Base-by-base conservation (phyloP, 306 rosid genomes). In the Citrullus mucosospermus region DNA sequence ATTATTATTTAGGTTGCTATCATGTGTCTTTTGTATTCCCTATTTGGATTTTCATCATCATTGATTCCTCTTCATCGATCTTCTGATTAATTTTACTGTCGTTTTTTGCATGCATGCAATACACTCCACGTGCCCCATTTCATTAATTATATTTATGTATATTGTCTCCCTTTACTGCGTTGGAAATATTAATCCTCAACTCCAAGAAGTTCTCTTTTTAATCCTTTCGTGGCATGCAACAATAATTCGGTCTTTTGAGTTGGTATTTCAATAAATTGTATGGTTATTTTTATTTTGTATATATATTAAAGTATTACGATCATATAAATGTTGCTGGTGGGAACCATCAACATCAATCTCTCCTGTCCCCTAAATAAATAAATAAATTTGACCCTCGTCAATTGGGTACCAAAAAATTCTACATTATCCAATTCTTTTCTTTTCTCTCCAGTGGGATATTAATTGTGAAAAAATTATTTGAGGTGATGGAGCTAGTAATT, bases 41-140 rank as follows among this genome's bases (percentile, higher is more conserved):
- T 28, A 65, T 38, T 65, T 65, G 14, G 63, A 58, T 58, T 58
- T 58, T 58, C 34, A 58, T 22, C 63, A 58, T 58, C 63, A 58
- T 58, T 58, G 20, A 16, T 53, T 53, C 57, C n/a, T 16, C n/a
- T 58, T 13, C 68, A 7, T 53, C 6, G 68, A 25, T 61, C n/a
- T 61, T 30, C n/a, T 43, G 34, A 4, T 67, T 18, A 18, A 17
- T 67, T 38, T 67, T n/a, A 20, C 18, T 44, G 8, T 43, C 54
- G 18, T 69, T 48, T 53, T 46, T 25, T 69, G 59, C 59, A 72
- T 72, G 77, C 77, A 72, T 72, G 77, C 77, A 72, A 72, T 48
- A 46, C 43, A 2, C 36, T 48, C 59, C 58, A 72, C 77, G 59
- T 72, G 73, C 69, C 69, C 44, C n/a, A 14, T 15, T 32, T 34